A percentile compares a stretch with the other conserved stretches of the same genome.
Conservation (phyloP, 2,329 filamentous ascomycete genomes). For the Magnaporthiopsis rhizophila region DNA sequence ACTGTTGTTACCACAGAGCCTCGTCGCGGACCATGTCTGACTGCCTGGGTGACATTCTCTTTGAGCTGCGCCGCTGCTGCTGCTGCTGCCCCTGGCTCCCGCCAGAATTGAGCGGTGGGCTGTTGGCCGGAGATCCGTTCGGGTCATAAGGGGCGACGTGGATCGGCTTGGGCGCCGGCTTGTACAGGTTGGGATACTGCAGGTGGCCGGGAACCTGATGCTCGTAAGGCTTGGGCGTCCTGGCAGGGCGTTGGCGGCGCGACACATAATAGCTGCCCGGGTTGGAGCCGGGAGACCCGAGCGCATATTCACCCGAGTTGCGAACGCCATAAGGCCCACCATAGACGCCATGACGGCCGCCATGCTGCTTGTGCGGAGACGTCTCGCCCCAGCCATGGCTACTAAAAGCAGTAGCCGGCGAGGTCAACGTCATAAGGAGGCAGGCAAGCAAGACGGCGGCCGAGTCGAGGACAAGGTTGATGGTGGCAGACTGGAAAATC, state of each 20-base stretch:
- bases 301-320: background rate
- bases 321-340: background rate
- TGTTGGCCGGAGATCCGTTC: background rate
- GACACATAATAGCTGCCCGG: background rate
- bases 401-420: conserved; percentile 32
- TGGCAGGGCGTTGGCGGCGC: background rate
- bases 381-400: conserved; percentile 31
- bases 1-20: background rate
- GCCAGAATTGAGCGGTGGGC: background rate
- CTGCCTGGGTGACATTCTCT: conserved; percentile 5
- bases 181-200: conserved; percentile 7
- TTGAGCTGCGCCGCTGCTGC: background rate
- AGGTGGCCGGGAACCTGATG: conserved; percentile 6
- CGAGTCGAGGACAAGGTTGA: conserved; percentile 32
- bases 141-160: conserved; percentile 3
- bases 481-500: conserved; percentile 29
- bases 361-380: conserved; percentile 18
- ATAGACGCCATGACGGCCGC: background rate
- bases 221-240: conserved; percentile 4
- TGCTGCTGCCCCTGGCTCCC: conserved; percentile 2
- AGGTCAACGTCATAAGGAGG: conserved; percentile 26
- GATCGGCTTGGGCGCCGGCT: conserved; percentile 3
- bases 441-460: conserved; percentile 29
- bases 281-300: background rate
- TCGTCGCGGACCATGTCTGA: conserved; percentile 5